These are phyloP conservation scores for Geopyxis carbonaria DNA, from an alignment of 495 filamentous ascomycete species.

Conservation along the genomic window DNA sequence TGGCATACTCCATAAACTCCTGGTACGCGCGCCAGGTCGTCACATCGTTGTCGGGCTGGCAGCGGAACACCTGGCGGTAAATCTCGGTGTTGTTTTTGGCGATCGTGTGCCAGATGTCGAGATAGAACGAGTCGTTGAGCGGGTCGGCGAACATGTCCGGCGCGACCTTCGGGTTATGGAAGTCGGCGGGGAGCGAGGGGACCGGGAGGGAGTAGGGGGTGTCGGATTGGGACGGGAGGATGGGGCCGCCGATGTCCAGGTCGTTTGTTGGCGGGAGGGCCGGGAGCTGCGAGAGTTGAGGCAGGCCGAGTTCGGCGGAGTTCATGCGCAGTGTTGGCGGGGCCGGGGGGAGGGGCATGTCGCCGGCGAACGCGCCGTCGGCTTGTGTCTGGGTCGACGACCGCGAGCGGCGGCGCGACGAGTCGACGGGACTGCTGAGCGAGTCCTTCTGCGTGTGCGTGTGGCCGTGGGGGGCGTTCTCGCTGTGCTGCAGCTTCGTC, in stretches of 20 bases:
- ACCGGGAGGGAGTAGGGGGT: conserved; percentile 30
- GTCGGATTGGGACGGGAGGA: conserved; percentile 25
- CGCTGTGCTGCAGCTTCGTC: too few species aligned
- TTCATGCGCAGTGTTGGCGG: conserved; percentile 33
- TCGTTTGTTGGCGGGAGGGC: conserved; percentile 52
- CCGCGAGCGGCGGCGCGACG: too few species aligned
- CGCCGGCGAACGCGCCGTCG: neutral
- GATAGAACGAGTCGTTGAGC: conserved; percentile 62
- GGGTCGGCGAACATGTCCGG: conserved; percentile 69
- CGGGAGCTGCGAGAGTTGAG: conserved; percentile 47
- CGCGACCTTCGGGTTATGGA: conserved; percentile 46
- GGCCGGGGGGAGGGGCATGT: conserved; percentile 31
- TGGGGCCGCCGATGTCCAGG: conserved; percentile 60
- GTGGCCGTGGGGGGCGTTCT: neutral
- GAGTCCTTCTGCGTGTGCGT: neutral
- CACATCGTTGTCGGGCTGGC: conserved; percentile 90
- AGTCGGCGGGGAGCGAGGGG: conserved; percentile 41
- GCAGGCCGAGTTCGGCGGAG: conserved; percentile 39
- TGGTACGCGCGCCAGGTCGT: conserved; percentile 89
- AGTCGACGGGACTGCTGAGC: too few species aligned
- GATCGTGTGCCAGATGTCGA: conserved; percentile 72
- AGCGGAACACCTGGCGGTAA: conserved; percentile 84
- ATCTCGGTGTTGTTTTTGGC: conserved; percentile 90
- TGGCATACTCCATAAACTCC: conserved; percentile 61
- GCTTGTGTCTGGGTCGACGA: too few species aligned